Evolutionary conservation across 2,329 filamentous ascomycete genomes (phyloP).

Genomic region (Aspergillus phoenicis): DNA sequence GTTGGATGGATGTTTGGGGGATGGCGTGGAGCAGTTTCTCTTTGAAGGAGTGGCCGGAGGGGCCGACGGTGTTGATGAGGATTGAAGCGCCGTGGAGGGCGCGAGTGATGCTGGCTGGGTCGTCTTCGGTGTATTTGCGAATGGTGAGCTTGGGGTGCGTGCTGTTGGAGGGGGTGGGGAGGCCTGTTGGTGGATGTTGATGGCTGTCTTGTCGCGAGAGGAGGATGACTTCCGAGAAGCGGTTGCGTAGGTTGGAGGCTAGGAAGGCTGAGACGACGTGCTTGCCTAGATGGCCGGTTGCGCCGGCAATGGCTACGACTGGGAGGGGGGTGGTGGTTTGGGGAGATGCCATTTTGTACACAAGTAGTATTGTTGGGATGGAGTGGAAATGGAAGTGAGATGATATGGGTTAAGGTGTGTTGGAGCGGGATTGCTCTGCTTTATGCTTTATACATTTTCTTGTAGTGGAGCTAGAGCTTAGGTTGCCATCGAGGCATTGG

Average conservation of each 20-base stretch:
- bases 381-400: too few species aligned
- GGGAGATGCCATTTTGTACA: background rate
- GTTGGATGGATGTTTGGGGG: conserved; percentile 27
- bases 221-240: conserved; percentile 29
- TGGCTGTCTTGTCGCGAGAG: conserved; percentile 22
- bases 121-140: conserved; percentile 24
- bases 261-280: conserved; percentile 29
- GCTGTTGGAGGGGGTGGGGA: conserved; percentile 5
- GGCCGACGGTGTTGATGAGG: conserved; percentile 35
- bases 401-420: too few species aligned
- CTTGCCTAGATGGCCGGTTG: conserved; percentile 30
- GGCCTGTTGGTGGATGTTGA: background rate
- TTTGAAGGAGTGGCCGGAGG: conserved; percentile 32
- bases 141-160: conserved; percentile 15
- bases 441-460: background rate
- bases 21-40: conserved; percentile 30
- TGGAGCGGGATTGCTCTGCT: background rate
- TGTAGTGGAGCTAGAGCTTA: too few species aligned
- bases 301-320: conserved; percentile 30
- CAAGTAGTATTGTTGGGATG: background rate
- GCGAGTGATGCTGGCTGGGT: conserved; percentile 17
- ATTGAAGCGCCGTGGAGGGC: conserved; percentile 35
- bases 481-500: too few species aligned
- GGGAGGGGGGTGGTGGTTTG: conserved; percentile 1
- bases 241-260: conserved; percentile 18